Conservation (phyloP, 192 early-diverging fungal genomes). For the Coemansia sp. region DNA sequence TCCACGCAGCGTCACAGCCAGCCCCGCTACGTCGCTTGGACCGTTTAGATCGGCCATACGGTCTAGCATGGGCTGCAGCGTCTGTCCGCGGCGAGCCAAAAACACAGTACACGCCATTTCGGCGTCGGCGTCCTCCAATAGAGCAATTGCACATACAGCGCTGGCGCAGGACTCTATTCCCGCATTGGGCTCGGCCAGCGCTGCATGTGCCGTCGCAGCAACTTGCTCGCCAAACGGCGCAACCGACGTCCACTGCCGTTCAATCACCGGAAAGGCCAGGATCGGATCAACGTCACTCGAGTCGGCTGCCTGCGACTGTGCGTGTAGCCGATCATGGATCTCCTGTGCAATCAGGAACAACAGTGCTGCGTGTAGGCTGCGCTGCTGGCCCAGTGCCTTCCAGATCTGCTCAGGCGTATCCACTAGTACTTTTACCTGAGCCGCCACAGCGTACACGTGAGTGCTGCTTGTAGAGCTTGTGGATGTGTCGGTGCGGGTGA, state of each 20-base stretch:
- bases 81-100: conserved; percentile 32
- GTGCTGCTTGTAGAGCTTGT: not conserved
- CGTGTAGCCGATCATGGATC: conserved; percentile 26
- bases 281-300: conserved; percentile 19
- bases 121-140: conserved; percentile 40
- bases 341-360: conserved; percentile 38
- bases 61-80: conserved; percentile 25
- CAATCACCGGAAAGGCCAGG: conserved; percentile 44
- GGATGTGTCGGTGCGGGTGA: not conserved
- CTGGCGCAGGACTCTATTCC: conserved; percentile 13
- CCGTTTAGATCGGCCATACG: not conserved
- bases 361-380: conserved; percentile 41
- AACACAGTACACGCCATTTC: conserved; percentile 41
- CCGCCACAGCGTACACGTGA: conserved; percentile 34
- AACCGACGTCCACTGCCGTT: conserved; percentile 37
- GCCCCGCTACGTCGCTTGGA: not conserved
- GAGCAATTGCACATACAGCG: conserved; percentile 35
- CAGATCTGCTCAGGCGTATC: conserved; percentile 49
- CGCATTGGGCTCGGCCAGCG: conserved; percentile 11
- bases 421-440: conserved; percentile 50
- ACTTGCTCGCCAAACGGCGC: conserved; percentile 43
- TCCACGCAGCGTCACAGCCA: conserved; percentile 16
- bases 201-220: conserved; percentile 11
- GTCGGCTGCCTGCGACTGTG: conserved; percentile 4
- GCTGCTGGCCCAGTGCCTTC: conserved; percentile 31